Percentiles rank a stretch among this genome's conserved stretches.
These are phyloP conservation scores for Fusarium acutatum DNA, from an alignment of 2,329 filamentous ascomycete genomes.

Conservation along the genomic window DNA sequence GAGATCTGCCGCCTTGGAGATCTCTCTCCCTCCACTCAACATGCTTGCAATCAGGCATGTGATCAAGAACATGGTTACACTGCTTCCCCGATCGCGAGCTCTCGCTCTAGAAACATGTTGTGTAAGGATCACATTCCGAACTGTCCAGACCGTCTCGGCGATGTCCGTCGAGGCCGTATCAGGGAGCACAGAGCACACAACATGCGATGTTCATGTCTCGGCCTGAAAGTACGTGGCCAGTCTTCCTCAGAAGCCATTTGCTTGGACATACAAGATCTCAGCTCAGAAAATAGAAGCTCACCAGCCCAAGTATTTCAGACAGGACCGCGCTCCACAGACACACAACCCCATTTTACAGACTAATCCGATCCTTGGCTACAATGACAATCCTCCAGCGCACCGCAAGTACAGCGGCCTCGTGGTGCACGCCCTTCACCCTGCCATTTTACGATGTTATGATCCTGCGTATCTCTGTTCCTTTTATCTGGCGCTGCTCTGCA, in stretches of 20 bases:
- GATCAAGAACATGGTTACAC: background rate
- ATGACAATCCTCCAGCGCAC: background rate
- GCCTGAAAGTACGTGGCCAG: background rate
- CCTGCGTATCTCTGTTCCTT: background rate
- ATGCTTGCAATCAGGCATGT: background rate
- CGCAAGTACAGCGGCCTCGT: background rate
- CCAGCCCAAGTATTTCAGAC: background rate
- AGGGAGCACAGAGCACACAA: background rate
- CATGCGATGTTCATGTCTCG: background rate
- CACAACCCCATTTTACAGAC: background rate
- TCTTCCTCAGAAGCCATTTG: background rate
- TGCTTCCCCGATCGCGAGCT: background rate
- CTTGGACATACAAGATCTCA: no score
- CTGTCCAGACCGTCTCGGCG: background rate
- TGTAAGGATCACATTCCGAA: background rate
- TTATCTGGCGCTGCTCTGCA: background rate
- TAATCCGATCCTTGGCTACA: rapidly evolving
- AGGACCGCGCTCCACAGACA: background rate
- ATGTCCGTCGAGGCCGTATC: background rate
- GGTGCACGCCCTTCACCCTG: background rate
- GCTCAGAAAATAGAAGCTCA: background rate
- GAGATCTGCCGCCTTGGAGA: background rate
- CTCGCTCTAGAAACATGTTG: background rate
- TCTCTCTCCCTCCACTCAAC: background rate
- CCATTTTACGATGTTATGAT: background rate